These are phyloP conservation scores for Arabidopsis lyrata DNA, from an alignment of 441 rosid genomes.

Conservation along the genomic window DNA sequence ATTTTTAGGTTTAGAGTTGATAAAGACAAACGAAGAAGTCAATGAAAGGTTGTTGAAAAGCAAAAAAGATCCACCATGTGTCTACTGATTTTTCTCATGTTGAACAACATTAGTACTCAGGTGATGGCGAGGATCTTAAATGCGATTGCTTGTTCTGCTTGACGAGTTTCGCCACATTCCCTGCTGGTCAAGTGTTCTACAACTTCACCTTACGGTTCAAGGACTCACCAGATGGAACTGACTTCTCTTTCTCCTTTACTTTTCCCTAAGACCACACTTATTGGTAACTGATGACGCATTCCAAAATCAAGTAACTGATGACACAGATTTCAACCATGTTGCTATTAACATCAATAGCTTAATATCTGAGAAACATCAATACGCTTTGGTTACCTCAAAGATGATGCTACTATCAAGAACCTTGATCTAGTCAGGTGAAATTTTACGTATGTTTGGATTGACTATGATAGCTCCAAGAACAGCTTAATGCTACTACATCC, in stretches of 20 bases:
- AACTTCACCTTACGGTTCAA: no score
- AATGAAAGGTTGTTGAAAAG: background rate
- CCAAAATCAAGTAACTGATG: background rate
- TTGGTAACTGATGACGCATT: background rate
- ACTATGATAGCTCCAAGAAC: background rate
- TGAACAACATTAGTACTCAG: no score
- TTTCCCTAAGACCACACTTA: background rate
- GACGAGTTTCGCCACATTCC: no score
- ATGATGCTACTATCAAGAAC: background rate
- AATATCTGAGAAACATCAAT: no score
- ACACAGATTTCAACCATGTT: background rate
- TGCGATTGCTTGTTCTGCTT: no score
- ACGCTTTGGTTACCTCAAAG: background rate
- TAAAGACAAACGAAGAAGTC: background rate
- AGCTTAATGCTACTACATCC: background rate
- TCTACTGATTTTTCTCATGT: no score
- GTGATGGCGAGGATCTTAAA: no score
- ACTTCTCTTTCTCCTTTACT: background rate
- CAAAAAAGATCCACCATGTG: no score
- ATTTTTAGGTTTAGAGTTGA: conserved; percentile 2
- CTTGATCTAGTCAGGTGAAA: background rate
- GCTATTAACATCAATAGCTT: background rate
- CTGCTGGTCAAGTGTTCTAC: background rate
- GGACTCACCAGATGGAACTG: background rate
- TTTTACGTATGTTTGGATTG: background rate